A percentile compares a stretch with the other conserved stretches of the same genome.
phyloP scores from a whole-genome alignment of 2,329 filamentous ascomycete species.

The Claviceps fusiformis region DNA sequence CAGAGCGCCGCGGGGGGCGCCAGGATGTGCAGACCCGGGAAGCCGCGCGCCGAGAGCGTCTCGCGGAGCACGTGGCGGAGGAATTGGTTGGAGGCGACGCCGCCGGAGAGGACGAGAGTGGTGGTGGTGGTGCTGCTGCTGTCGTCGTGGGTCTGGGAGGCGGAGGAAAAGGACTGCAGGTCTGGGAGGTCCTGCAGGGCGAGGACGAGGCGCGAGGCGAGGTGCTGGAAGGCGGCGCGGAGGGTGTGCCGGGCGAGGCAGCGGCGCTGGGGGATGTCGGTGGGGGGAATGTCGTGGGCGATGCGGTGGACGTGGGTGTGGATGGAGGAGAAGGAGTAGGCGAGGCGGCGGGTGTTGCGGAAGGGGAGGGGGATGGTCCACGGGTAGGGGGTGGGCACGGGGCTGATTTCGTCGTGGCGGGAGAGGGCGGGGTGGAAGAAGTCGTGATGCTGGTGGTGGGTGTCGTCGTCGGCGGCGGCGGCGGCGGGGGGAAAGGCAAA shows the following conservation, averaged over 20 bases:
- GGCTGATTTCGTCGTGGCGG: conserved; percentile 43
- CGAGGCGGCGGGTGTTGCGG: conserved; percentile 39
- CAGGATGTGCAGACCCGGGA: conserved; percentile 43
- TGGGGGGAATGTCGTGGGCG: conserved; percentile 20
- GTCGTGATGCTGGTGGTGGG: conserved; percentile 20
- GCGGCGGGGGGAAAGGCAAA: conserved; percentile 53
- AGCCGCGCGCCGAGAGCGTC: conserved; percentile 53
- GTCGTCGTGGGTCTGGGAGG: conserved; percentile 3
- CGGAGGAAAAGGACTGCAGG: conserved; percentile 3
- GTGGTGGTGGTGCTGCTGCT: too few relatives aligned
- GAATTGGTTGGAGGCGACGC: conserved; percentile 77
- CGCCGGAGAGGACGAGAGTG: conserved; percentile 66
- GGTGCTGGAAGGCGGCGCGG: conserved; percentile 75
- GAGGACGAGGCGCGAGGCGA: conserved; percentile 60
- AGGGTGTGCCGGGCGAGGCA: conserved; percentile 61
- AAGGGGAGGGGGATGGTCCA: conserved; percentile 63
- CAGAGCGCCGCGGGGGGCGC: conserved; percentile 69
- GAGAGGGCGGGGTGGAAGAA: conserved; percentile 44
- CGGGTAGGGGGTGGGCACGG: conserved; percentile 23
- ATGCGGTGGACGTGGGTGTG: conserved; percentile 40
- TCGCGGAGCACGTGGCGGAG: conserved; percentile 51
- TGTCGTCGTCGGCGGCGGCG: conserved; percentile 12
- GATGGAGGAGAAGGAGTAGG: conserved; percentile 61
- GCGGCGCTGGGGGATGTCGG: conserved; percentile 47
- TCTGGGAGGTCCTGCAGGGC: conserved; percentile 34